Evolutionary conservation across 768 basidiomycete genomes (phyloP).

Genomic region (Phlebiopsis gigantea): DNA sequence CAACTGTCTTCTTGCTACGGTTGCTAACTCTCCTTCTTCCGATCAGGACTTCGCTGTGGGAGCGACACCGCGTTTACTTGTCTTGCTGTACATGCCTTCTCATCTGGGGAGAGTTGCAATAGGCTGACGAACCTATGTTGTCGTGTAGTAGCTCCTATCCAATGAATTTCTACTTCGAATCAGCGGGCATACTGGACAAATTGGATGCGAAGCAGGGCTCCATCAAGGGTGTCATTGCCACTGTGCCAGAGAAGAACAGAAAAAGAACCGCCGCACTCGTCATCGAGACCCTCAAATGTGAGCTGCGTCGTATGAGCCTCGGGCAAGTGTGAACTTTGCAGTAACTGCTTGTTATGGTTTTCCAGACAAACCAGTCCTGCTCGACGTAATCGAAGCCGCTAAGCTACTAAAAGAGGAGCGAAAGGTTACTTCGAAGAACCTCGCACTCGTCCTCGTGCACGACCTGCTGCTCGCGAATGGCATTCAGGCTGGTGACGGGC

Average conservation of each 20-base stretch:
- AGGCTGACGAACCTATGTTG: constrained; percentile 20
- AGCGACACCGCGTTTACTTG: not conserved
- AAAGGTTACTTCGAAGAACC: constrained; percentile 68
- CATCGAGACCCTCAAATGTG: constrained; percentile 95
- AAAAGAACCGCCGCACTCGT: constrained; percentile 82
- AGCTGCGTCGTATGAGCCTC: constrained; percentile 23
- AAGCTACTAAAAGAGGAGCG: constrained; percentile 72
- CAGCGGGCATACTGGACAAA: constrained; percentile 76
- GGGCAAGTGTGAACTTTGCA: not conserved
- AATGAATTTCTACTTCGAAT: constrained; percentile 97
- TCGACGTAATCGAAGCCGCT: constrained; percentile 60
- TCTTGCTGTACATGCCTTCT: constrained; percentile 3
- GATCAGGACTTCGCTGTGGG: constrained; percentile 16
- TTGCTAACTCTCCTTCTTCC: constrained; percentile 15
- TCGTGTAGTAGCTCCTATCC: constrained; percentile 21
- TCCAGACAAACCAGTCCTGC: constrained; percentile 73
- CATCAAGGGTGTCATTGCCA: constrained; percentile 77
- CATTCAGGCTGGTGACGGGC: constrained; percentile 88
- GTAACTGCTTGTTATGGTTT: not conserved
- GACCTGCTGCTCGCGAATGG: constrained; percentile 81
- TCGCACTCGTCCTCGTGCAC: constrained; percentile 85
- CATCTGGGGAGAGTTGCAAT: constrained; percentile 8
- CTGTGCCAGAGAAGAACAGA: constrained; percentile 66
- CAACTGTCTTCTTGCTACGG: constrained; percentile 9
- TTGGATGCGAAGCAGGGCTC: constrained; percentile 89